Conservation (phyloP, 2,329 filamentous ascomycete species). For the Didymella exigua region DNA sequence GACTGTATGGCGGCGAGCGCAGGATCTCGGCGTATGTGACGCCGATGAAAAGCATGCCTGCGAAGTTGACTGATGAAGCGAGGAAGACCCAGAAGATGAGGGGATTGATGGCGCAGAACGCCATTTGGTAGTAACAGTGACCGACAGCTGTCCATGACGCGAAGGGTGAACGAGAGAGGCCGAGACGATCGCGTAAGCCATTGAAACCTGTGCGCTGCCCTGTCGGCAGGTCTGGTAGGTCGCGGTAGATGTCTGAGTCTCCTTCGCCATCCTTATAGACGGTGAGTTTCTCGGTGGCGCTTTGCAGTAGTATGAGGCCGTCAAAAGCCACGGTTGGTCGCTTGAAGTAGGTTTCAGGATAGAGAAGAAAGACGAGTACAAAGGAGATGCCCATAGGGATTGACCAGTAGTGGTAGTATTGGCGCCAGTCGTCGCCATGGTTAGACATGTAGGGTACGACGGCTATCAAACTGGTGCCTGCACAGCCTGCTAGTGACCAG, state of each 20-base stretch:
- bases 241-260: conserved; percentile 32
- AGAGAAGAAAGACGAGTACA: conserved; percentile 39
- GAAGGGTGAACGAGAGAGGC: conserved; percentile 30
- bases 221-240: conserved; percentile 27
- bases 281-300: conserved; percentile 47
- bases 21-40: conserved; percentile 31
- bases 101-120: conserved; percentile 36
- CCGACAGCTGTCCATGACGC: conserved; percentile 35
- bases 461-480: conserved; percentile 33
- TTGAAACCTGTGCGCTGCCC: conserved; percentile 10
- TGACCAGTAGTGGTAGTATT: conserved; percentile 43
- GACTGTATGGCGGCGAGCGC: conserved; percentile 29
- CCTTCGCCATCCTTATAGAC: conserved; percentile 44
- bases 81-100: conserved; percentile 43
- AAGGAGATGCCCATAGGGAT: conserved; percentile 32
- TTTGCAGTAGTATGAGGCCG: conserved; percentile 49
- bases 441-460: conserved; percentile 37
- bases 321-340: conserved; percentile 51
- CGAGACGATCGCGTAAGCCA: conserved; percentile 22
- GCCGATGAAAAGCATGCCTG: conserved; percentile 41
- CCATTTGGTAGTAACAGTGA: conserved; percentile 35
- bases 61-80: conserved; percentile 31
- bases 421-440: conserved; percentile 39
- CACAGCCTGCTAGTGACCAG: conserved; percentile 40
- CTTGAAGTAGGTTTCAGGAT: conserved; percentile 51